These are phyloP conservation scores for Bipolaris gigantea DNA, from an alignment of 2,329 filamentous ascomycete species.

Conservation along the genomic window DNA sequence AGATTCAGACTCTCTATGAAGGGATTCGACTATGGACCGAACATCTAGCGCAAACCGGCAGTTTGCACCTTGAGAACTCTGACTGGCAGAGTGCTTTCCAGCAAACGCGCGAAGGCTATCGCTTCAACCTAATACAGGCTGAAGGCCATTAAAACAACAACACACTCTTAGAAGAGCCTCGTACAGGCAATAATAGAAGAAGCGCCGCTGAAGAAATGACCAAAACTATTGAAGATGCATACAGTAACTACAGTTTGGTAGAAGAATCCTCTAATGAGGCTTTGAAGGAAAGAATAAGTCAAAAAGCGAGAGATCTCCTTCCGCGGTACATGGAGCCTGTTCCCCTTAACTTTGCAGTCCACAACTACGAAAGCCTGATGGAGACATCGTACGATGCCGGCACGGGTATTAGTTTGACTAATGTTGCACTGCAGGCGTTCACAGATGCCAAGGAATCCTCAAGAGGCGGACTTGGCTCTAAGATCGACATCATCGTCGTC, in stretches of 20 bases:
- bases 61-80: neutral
- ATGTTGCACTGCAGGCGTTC: slow-evolving; percentile 6
- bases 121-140: neutral
- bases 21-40: slow-evolving; percentile 2
- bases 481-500: slow-evolving; percentile 1
- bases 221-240: slow-evolving; percentile 3
- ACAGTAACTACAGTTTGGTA: neutral
- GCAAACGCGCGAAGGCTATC: neutral
- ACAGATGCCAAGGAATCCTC: slow-evolving; percentile 4
- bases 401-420: slow-evolving; percentile 1
- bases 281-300: slow-evolving; percentile 10
- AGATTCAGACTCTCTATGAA: slow-evolving; percentile 1
- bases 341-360: slow-evolving; percentile 9
- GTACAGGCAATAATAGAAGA: slow-evolving; percentile 1
- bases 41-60: neutral
- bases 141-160: neutral
- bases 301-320: slow-evolving; percentile 14
- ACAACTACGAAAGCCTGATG: slow-evolving; percentile 14
- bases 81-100: neutral
- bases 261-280: slow-evolving; percentile 2
- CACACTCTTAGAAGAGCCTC: neutral
- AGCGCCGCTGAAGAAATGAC: slow-evolving; percentile 11
- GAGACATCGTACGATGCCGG: slow-evolving; percentile 7
- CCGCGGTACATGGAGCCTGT: slow-evolving; percentile 10
- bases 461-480: slow-evolving; percentile 1